phyloP scores from a whole-genome alignment of 225 moss, liverwort and hornwort genomes.

The Sphagnum tenellum region DNA sequence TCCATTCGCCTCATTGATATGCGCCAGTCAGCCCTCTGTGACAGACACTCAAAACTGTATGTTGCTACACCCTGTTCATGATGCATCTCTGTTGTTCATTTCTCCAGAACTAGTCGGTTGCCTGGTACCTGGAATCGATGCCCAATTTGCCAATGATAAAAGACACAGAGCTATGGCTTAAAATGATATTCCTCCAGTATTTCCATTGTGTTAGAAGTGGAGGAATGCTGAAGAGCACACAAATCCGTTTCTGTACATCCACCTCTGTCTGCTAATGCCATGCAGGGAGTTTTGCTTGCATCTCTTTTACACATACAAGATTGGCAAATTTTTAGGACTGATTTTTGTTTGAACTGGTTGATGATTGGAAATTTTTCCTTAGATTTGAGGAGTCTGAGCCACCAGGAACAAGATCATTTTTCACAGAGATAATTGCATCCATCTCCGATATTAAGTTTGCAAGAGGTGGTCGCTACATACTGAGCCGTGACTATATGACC shows the following conservation, averaged over 20 bases:
- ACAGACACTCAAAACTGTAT: constrained; percentile 95
- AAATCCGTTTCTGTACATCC: constrained; percentile 3
- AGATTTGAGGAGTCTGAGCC: constrained; percentile 99
- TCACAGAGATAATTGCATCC: constrained; percentile 98
- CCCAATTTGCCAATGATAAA: too few species aligned
- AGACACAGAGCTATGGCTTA: too few species aligned
- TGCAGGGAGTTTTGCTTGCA: too few species aligned
- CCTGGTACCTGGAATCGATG: too few species aligned
- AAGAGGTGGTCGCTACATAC: constrained; percentile 92
- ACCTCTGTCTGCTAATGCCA: neutral
- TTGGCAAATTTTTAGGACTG: too few species aligned
- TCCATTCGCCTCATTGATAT: constrained; percentile 99
- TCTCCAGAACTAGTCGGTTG: too few species aligned
- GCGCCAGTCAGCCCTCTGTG: constrained; percentile 99
- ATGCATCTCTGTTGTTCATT: too few species aligned
- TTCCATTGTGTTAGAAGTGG: too few species aligned
- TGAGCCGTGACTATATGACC: constrained; percentile 99
- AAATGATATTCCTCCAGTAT: too few species aligned
- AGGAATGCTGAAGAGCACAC: neutral
- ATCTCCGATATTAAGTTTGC: constrained; percentile 99
- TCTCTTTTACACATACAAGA: too few species aligned
- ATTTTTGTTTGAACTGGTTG: too few species aligned
- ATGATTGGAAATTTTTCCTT: neutral
- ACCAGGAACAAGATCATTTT: constrained; percentile 91
- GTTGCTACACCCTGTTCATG: neutral